Evolutionary conservation across 768 basidiomycete genomes (phyloP).

Genomic region (Chalciporus pseudorubinellus): DNA sequence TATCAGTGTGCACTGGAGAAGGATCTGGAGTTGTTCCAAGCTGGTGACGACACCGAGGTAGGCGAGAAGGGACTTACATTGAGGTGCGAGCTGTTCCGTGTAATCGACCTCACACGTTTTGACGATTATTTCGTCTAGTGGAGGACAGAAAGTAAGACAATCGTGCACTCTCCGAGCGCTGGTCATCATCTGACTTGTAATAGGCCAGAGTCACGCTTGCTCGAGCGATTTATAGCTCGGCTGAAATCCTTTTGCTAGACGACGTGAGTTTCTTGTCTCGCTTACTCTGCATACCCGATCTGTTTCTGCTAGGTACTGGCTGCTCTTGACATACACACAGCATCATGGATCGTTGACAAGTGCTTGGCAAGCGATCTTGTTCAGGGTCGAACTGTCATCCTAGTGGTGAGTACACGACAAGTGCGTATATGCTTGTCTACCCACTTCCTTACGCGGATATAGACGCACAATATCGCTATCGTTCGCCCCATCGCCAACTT

Average conservation of each 20-base stretch:
- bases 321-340: constrained; percentile 51
- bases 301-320: constrained; percentile 38
- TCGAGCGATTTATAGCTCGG: constrained; percentile 57
- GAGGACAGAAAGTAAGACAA: constrained; percentile 41
- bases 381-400: constrained; percentile 46
- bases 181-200: too few species aligned
- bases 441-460: neutral
- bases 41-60: constrained; percentile 68
- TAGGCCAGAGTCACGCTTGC: constrained; percentile 56
- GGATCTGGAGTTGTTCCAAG: constrained; percentile 47
- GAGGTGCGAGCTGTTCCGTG: constrained; percentile 23
- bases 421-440: too few species aligned
- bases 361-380: constrained; percentile 47
- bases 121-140: constrained; percentile 23
- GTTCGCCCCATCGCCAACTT: constrained; percentile 26
- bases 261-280: constrained; percentile 41
- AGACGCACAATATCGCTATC: constrained; percentile 36
- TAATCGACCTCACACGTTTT: too few species aligned
- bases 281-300: neutral
- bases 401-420: constrained; percentile 40
- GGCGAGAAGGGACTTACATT: constrained; percentile 68
- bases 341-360: constrained; percentile 34
- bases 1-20: constrained; percentile 41
- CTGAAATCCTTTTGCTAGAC: constrained; percentile 65
- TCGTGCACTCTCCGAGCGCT: too few species aligned